Evolutionary conservation across 768 basidiomycete species (phyloP).

Genomic region (Tremella fuciformis): DNA sequence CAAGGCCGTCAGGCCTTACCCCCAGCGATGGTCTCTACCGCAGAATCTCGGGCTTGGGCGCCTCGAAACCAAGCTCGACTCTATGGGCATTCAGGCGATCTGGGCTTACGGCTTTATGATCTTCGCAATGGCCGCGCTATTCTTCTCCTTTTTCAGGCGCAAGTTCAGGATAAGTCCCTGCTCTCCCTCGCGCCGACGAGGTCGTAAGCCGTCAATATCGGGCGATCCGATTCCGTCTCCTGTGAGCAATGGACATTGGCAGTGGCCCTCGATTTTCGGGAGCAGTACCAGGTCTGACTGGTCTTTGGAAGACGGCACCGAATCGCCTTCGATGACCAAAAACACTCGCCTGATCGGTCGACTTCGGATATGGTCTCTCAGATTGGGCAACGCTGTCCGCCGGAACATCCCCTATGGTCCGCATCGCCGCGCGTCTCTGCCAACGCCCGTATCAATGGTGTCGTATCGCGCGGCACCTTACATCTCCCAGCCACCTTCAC

Average conservation of each 20-base stretch:
- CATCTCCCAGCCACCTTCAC: neutral
- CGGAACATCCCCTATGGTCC: conserved; percentile 1
- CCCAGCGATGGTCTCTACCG: neutral
- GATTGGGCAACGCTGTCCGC: conserved; percentile 12
- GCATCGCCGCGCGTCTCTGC: neutral
- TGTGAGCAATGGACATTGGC: neutral
- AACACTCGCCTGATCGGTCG: neutral
- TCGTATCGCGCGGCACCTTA: neutral
- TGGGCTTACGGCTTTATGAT: conserved; percentile 42
- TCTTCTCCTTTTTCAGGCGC: conserved; percentile 30
- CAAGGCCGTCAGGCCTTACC: conserved; percentile 31
- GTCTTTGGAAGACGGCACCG: neutral
- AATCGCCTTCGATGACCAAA: neutral
- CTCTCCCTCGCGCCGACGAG: neutral
- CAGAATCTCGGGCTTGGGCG: conserved; percentile 19
- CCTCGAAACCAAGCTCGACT: conserved; percentile 23
- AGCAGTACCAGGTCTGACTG: neutral
- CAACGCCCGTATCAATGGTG: neutral
- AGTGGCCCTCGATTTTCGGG: neutral
- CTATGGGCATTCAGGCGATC: conserved; percentile 38
- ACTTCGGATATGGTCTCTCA: conserved; percentile 10
- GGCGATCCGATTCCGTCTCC: neutral
- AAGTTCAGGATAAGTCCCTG: conserved; percentile 8
- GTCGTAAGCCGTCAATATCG: no score
- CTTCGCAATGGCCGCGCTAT: conserved; percentile 25